Evolutionary conservation across 108 stramenopile genomes (phyloP).

Genomic region (Seminavis robusta): DNA sequence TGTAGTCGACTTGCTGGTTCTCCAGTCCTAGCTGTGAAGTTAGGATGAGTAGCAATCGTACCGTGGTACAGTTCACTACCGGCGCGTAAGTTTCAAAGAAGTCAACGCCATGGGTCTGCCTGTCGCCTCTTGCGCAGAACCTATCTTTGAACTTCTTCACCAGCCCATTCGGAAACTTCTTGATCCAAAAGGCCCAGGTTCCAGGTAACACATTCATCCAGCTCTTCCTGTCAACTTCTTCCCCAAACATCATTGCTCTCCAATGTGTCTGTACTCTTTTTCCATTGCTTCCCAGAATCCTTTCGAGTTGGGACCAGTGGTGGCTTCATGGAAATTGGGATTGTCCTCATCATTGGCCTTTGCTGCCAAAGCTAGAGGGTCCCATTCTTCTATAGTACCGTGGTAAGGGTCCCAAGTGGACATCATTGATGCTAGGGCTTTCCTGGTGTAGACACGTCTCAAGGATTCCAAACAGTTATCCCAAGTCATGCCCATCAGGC

Average conservation of each 20-base stretch:
- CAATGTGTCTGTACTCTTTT: constrained; percentile 20
- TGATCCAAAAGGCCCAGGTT: constrained; percentile 29
- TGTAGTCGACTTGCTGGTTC: constrained; percentile 23
- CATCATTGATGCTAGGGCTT: no score
- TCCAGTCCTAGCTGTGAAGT: constrained; percentile 5
- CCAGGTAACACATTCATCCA: constrained; percentile 11
- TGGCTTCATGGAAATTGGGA: constrained; percentile 28
- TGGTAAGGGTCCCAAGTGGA: no score
- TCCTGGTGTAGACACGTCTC: no score
- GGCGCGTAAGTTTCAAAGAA: constrained; percentile 44
- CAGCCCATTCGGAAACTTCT: constrained; percentile 17
- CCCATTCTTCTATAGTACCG: constrained; percentile 6
- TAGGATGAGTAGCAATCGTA: constrained; percentile 21
- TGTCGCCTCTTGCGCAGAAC: constrained; percentile 36
- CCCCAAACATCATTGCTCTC: constrained; percentile 19
- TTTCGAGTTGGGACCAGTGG: constrained; percentile 28
- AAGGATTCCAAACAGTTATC: no score
- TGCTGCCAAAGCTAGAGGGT: constrained; percentile 8
- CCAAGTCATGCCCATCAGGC: no score
- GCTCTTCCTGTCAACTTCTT: neutral
- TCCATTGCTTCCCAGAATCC: constrained; percentile 25
- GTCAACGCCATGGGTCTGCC: constrained; percentile 40
- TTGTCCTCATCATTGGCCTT: constrained; percentile 29
- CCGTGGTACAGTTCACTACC: constrained; percentile 38
- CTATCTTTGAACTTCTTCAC: constrained; percentile 40